Conservation (phyloP, 2,329 filamentous ascomycete genomes). For the Nemania diffusa region DNA sequence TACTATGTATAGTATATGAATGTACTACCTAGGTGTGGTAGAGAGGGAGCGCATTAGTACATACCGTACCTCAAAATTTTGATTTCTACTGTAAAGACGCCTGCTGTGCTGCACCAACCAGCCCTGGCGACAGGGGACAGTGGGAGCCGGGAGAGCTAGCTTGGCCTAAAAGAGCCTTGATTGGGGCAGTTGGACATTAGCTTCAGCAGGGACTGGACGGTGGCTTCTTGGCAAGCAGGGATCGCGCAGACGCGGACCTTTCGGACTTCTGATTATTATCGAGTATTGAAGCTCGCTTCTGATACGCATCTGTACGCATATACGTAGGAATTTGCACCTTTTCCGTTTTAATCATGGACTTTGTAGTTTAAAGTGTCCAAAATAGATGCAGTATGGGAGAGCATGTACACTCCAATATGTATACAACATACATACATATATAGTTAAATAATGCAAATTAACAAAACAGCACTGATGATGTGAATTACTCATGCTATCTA, state of each 20-base stretch:
- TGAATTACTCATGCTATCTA: neutral
- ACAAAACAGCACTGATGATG: neutral
- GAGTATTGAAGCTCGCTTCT: slow-evolving; percentile 4
- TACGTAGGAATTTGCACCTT: neutral
- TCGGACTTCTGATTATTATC: slow-evolving; percentile 17
- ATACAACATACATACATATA: no score
- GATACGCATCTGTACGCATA: neutral
- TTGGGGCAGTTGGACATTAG: slow-evolving; percentile 33
- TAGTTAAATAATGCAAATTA: neutral
- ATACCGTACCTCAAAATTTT: no score
- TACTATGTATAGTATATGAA: neutral
- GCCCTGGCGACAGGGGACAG: slow-evolving; percentile 23
- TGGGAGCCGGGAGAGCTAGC: slow-evolving; percentile 23
- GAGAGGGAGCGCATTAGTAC: neutral
- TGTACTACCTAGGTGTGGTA: neutral
- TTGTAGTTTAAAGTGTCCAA: no score
- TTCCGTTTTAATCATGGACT: neutral
- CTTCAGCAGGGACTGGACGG: slow-evolving; percentile 20
- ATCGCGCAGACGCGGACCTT: slow-evolving; percentile 22
- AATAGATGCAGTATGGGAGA: no score
- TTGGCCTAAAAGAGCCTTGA: slow-evolving; percentile 12
- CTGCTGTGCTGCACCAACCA: slow-evolving; percentile 5
- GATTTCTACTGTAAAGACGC: neutral
- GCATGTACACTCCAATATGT: no score
- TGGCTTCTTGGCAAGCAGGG: slow-evolving; percentile 29